Evolutionary conservation across 345 rosid genomes (phyloP), one percentile per base, ranked within the genome.

Genomic region (Linum tenue): DNA sequence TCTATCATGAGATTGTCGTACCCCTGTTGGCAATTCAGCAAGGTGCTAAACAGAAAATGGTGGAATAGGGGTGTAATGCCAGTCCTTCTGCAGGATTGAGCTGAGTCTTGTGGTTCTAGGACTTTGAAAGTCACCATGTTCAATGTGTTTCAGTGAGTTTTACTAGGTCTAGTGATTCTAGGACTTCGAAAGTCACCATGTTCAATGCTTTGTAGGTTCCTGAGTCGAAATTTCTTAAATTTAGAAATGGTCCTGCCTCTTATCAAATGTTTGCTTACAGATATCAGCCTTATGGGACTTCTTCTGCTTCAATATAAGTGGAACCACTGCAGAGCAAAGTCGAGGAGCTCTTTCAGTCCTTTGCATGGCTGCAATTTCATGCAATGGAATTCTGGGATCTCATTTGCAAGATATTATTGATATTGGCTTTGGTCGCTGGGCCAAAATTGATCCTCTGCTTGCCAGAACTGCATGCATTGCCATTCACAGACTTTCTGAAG

Each of bases 371-470:
- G 97, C 99, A 78, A 94, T 85, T 76, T 82, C 91, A 10, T 88
- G 97, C 38, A 36, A 82, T 68, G 79, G 80, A 69, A 60, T 94
- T 82, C 92, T 94, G 68, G 79, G 99, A 59, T 83, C 88, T 17
- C 97, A 94, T 77, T 76, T 94, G 67, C 97, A 94, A 69, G 99
- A 94, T 67, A 86, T 94, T 67, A 84, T 90, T 70, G 99, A 94
- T 78, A 94, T 94, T 72, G 99, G 99, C 53, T 94, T 94, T 79
- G 99, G 99, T 53, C 91, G 99, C 58, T 90, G 99, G 99, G 97
- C 97, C 12, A 94, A 90, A 84, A 85, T 84, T 60, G 99, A 94
- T 17, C 91, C 96, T 76, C 75, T 94, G 73, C 90, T 94, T 73
- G 97, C 96, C 63, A 86, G 96, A 84, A 83, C 79, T 50, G 94